Conservation (phyloP, 1,284 basidiomycete species). For the Somion occarium region DNA sequence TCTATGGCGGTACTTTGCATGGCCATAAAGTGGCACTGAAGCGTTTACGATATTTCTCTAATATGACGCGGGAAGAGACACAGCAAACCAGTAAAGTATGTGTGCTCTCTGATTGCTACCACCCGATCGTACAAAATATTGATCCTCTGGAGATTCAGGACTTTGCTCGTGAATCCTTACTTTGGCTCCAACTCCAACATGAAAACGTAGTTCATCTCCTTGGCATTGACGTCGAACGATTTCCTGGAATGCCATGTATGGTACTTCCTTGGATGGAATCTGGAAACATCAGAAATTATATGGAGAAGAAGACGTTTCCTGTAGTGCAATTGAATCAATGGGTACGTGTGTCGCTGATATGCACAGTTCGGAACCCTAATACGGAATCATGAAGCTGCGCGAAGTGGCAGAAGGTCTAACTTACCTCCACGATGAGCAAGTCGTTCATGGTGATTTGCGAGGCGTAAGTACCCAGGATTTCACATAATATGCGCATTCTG, state of each 20-base stretch:
- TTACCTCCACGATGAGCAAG: constrained; percentile 8
- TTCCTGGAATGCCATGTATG: constrained; percentile 3
- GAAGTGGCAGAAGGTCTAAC: constrained; percentile 1
- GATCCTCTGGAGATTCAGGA: neutral
- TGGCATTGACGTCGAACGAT: constrained; percentile 1
- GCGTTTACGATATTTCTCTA: neutral
- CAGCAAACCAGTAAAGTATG: neutral
- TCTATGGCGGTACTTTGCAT: neutral
- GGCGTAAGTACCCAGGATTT: constrained; percentile 3
- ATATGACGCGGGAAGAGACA: neutral
- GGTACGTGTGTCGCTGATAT: neutral
- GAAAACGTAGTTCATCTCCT: constrained; percentile 6
- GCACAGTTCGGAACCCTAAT: no score
- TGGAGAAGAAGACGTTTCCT: neutral
- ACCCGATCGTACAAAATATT: neutral
- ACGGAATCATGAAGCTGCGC: no score
- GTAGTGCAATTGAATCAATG: neutral
- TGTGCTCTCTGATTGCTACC: neutral
- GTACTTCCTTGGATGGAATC: constrained; percentile 5
- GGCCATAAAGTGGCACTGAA: constrained; percentile 5
- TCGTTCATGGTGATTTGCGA: constrained; percentile 11
- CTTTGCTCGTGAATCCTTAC: constrained; percentile 3
- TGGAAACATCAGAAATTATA: neutral
- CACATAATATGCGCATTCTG: neutral
- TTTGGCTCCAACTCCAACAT: constrained; percentile 8